A percentile compares a stretch with the other conserved stretches of the same genome.
Conservation (phyloP, 495 filamentous ascomycete species). For the Aspergillus steynii region DNA sequence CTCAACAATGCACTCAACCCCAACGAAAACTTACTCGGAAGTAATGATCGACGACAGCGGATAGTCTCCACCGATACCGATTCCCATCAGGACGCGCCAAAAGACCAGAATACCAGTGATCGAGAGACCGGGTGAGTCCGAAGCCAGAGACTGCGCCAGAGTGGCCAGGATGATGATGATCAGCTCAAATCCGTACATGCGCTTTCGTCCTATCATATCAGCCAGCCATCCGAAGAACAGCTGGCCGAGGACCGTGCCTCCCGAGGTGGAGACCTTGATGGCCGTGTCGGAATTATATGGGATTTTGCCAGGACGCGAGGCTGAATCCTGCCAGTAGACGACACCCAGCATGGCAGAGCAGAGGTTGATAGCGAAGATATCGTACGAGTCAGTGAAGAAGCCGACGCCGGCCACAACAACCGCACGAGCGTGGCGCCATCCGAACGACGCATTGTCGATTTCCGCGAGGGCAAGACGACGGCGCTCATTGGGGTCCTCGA, state of each 20-base stretch:
- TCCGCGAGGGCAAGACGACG: constrained; percentile 72
- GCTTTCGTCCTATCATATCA: constrained; percentile 76
- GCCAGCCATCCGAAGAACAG: constrained; percentile 78
- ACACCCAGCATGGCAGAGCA: constrained; percentile 69
- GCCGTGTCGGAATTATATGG: constrained; percentile 70
- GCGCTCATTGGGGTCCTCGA: constrained; percentile 71
- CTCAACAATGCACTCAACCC: too few species aligned
- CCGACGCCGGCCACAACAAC: constrained; percentile 78
- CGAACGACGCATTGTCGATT: constrained; percentile 78
- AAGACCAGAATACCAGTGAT: constrained; percentile 80
- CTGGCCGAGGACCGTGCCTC: constrained; percentile 84
- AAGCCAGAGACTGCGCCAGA: constrained; percentile 72
- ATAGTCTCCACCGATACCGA: constrained; percentile 86
- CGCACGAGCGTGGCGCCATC: constrained; percentile 77
- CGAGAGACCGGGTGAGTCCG: constrained; percentile 64
- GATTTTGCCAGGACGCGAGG: constrained; percentile 51
- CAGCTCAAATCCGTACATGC: constrained; percentile 86
- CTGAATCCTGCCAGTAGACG: constrained; percentile 65
- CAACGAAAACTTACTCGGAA: constrained; percentile 56
- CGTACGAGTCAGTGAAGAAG: constrained; percentile 81
- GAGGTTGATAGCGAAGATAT: constrained; percentile 80
- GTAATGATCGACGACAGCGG: constrained; percentile 84
- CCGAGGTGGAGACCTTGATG: constrained; percentile 87
- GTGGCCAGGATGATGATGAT: constrained; percentile 87
- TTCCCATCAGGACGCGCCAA: constrained; percentile 85